Evolutionary conservation across 371 early-diverging fungal genomes (phyloP), one percentile per base, ranked within the genome.

Genomic region (Mucor circinelloides): DNA sequence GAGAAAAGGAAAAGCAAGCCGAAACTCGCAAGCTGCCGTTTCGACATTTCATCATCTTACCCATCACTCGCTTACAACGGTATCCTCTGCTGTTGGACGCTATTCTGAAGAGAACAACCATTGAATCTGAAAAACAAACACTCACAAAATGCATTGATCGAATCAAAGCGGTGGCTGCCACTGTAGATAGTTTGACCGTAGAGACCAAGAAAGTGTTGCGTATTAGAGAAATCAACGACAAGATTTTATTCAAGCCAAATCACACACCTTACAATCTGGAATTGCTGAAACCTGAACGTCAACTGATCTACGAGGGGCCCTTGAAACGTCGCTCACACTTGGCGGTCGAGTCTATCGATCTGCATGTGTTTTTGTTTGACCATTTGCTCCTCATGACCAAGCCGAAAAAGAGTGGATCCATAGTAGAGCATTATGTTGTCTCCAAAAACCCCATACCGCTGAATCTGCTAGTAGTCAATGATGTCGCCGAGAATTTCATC

Each of bases 301-400:
- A 79, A 48, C 64, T 95, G 9, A 74, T 95, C n/a, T 85, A 92
- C 66, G 94, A 94, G 63, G 95, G 97, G 19, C 79, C 82, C 25
- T 76, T 96, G 65, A 90, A 88, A 28, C 81, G 89, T 46, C 85
- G 88, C 42, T 77, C 76, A 83, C 48, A 91, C 78, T 57, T 90
- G 88, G 31, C 17, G 52, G 84, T 89, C 9, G 92, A 91, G 31
- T 77, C 77, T n/a, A 78, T 85, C 0, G 90, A 91, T 17, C 62
- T 95, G 7, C 79, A 81, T 40, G 87, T 95, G 30, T 92, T 94
- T 71, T 75, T 96, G 42, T 92, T 96, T 57, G 97, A 97, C 71
- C 94, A 97, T 76, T 72, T 86, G 48, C 76, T 96, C 7, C 71
- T 97, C 10, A 77, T 96, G 84, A 88, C 94, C 36, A 92, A 91